Evolutionary conservation across 768 basidiomycete species (phyloP).

Genomic region (Sporobolomyces phaffii): DNA sequence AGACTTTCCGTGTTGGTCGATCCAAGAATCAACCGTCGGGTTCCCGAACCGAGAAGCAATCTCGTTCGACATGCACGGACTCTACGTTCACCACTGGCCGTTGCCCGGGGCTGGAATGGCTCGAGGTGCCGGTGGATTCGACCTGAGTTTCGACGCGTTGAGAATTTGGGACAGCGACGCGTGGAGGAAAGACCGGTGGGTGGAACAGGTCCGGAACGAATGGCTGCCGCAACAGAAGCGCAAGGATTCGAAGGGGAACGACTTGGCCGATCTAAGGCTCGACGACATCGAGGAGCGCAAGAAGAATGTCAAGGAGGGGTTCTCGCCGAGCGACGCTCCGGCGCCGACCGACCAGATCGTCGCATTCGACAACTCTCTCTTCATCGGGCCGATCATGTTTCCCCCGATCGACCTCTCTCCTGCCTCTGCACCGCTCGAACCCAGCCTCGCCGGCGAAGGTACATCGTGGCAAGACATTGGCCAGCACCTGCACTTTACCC

Average conservation of each 20-base stretch:
- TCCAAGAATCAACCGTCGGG: slow-evolving; percentile 23
- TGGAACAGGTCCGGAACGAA: slow-evolving; percentile 10
- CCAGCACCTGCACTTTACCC: slow-evolving; percentile 32
- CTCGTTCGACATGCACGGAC: slow-evolving; percentile 29
- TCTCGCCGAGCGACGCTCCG: background rate
- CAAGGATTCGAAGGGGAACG: background rate
- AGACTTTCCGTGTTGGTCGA: slow-evolving; percentile 34
- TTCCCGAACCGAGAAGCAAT: slow-evolving; percentile 23
- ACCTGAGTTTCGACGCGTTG: slow-evolving; percentile 32
- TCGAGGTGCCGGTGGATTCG: slow-evolving; percentile 20
- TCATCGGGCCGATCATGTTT: slow-evolving; percentile 36
- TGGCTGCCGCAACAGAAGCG: slow-evolving; percentile 14
- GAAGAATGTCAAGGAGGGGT: slow-evolving; percentile 33
- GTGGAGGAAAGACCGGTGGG: slow-evolving; percentile 6
- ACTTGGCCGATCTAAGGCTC: background rate
- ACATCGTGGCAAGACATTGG: slow-evolving; percentile 23
- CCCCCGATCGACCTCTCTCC: slow-evolving; percentile 7
- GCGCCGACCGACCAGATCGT: slow-evolving; percentile 29
- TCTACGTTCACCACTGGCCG: slow-evolving; percentile 29
- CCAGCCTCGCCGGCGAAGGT: slow-evolving; percentile 15
- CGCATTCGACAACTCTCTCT: slow-evolving; percentile 38
- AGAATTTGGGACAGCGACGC: slow-evolving; percentile 28
- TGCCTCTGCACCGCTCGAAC: slow-evolving; percentile 7
- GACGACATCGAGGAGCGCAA: background rate
- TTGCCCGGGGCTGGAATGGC: slow-evolving; percentile 13